Conservation (phyloP, 2,329 filamentous ascomycete species). For the Aspergillus versicolor region DNA sequence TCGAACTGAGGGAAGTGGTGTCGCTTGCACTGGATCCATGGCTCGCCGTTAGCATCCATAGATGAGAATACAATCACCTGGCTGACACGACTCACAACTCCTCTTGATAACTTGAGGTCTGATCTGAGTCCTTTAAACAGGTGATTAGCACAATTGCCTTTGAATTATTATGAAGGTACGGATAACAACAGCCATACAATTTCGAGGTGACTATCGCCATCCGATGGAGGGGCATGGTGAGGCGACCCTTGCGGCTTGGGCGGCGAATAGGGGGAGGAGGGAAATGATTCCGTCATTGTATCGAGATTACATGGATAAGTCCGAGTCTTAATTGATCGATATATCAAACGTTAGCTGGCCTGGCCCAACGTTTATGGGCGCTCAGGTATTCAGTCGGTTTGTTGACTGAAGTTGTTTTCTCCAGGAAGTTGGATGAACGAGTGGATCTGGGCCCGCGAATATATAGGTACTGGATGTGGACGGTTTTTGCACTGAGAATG, state of each 20-base stretch:
- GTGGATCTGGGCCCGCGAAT: no score
- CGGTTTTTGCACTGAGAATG: no score
- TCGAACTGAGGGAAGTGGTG: constrained; percentile 21
- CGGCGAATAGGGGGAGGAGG: not conserved
- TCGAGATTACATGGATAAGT: not conserved
- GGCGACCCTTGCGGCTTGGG: not conserved
- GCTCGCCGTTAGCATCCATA: not conserved
- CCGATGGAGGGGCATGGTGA: not conserved
- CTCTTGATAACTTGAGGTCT: constrained; percentile 16
- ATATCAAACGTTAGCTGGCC: not conserved
- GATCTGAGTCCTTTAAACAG: not conserved
- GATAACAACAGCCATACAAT: not conserved
- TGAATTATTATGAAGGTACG: not conserved
- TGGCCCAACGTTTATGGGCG: not conserved
- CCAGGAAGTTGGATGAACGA: no score
- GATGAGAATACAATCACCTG: not conserved
- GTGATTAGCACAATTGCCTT: no score
- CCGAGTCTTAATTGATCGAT: no score
- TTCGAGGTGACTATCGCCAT: not conserved
- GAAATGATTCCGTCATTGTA: not conserved
- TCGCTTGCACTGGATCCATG: constrained; percentile 15
- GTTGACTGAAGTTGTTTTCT: not conserved
- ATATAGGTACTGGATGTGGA: no score
- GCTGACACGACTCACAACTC: constrained; percentile 16
- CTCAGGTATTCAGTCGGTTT: not conserved